Base-by-base conservation (phyloP, 2,329 filamentous ascomycete genomes). In the Lizonia empirigonia region DNA sequence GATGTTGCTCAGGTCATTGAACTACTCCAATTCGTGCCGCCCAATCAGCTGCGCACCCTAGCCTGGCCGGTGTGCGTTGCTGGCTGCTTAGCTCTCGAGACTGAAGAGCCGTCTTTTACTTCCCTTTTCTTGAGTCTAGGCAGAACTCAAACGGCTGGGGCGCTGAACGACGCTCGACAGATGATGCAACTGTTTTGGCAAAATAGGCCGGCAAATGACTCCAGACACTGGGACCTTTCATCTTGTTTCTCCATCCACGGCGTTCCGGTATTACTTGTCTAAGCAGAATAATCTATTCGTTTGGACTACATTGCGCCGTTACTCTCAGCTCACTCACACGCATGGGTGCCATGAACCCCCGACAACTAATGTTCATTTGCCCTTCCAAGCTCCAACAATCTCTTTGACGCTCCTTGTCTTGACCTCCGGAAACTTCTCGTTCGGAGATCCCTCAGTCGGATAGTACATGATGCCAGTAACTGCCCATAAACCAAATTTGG, bases 361-460 rank as follows among this genome's bases (percentile, higher is more conserved):
- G 16, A 16, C 19, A 26, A 6, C 12, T 20, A 20, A 20, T 16
- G 1, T 7, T 46, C 27, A 51, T 5, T 51, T 26, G 5, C 48
- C 41, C 7, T 53, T 56, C 53, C 53, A 59, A 37, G 24, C 30
- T 3, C 33, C 50, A 27, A 62, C 12, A 2, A 61, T 35, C 15
- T 61, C 60, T 32, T 50, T 56, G 10, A 51, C 40, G 8, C 41
- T 50, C n/a, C 15, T 46, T 2, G 58, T 58, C 9, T 35, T 46
- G 26, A 62, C 57, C 12, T 61, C 50, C 9, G 58, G 57, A 19
- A 62, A 64, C 34, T 36, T 44, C 46, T 59, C 50, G 20, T 64
- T 64, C 41, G 62, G 26, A 3, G 50, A 50, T 7, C 44, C 50
- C 19, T 60, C 44, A 4, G 30, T 45, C 1, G 55, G 41, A 29